Evolutionary conservation across 768 basidiomycete genomes (phyloP).

Genomic region (Tylopilus felleus): DNA sequence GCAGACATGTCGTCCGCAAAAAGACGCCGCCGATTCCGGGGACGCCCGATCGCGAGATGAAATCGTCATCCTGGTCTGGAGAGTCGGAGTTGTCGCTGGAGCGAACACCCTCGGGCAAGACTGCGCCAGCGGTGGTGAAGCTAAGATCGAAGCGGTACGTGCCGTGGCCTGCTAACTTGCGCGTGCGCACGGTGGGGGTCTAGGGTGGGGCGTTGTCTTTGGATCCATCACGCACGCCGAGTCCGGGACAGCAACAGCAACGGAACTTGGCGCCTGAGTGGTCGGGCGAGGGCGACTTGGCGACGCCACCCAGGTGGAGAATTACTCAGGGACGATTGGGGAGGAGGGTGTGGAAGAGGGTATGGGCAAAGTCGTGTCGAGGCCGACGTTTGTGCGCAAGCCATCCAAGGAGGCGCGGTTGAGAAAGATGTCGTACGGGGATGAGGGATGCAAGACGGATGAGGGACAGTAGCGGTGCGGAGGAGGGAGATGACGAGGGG

Average conservation of each 20-base stretch:
- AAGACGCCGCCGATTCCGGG: conserved; percentile 32
- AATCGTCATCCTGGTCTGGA: conserved; percentile 32
- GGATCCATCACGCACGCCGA: conserved; percentile 35
- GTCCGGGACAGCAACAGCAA: conserved; percentile 38
- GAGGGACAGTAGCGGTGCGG: conserved; percentile 58
- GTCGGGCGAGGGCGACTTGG: conserved; percentile 48
- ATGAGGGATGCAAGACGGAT: conserved; percentile 35
- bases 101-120: conserved; percentile 34
- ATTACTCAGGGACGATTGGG: conserved; percentile 38
- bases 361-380: conserved; percentile 15
- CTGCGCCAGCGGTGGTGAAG: conserved; percentile 29
- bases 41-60: background rate
- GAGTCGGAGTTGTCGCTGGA: conserved; percentile 38
- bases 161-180: conserved; percentile 46
- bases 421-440: conserved; percentile 48
- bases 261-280: conserved; percentile 50
- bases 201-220: conserved; percentile 4
- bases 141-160: conserved; percentile 53
- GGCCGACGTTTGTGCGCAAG: conserved; percentile 29
- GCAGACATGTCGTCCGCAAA: conserved; percentile 36
- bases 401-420: conserved; percentile 30
- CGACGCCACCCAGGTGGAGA: conserved; percentile 55
- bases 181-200: conserved; percentile 31
- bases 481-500: conserved; percentile 73
- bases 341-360: background rate